phyloP scores from a whole-genome alignment of 1,139 yeast species.

The Diutina pseudorugosa region DNA sequence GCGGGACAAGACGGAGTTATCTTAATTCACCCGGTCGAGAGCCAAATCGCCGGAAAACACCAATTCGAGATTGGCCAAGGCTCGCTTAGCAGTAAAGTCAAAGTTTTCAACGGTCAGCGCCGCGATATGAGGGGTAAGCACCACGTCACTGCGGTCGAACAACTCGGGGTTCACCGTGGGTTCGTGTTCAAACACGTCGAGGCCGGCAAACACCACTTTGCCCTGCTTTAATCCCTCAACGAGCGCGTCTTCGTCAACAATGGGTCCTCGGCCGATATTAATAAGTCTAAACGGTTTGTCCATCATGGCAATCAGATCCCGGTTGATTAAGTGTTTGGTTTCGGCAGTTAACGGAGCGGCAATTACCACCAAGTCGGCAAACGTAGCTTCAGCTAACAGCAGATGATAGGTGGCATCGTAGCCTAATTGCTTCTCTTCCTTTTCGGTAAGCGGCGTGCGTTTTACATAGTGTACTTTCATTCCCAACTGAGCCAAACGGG shows the following conservation, averaged over 20 bases:
- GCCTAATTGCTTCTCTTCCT: constrained; percentile 25
- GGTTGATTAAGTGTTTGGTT: constrained; percentile 46
- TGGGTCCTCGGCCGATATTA: constrained; percentile 67
- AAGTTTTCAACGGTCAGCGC: constrained; percentile 48
- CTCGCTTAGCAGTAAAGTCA: constrained; percentile 31
- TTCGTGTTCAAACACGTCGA: constrained; percentile 71
- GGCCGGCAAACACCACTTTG: constrained; percentile 59
- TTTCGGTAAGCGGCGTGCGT: constrained; percentile 32
- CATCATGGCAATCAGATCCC: constrained; percentile 33
- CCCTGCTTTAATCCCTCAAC: constrained; percentile 58
- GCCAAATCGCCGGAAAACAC: background rate
- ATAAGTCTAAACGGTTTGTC: constrained; percentile 47
- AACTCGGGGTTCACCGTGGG: constrained; percentile 45
- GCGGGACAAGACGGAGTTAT: background rate
- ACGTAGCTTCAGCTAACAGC: constrained; percentile 15
- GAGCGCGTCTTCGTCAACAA: constrained; percentile 63
- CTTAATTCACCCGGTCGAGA: background rate
- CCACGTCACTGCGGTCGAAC: constrained; percentile 51
- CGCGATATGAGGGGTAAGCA: constrained; percentile 68
- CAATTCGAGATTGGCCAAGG: background rate
- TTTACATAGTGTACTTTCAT: constrained; percentile 59
- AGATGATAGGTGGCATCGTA: constrained; percentile 33
- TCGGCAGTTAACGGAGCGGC: constrained; percentile 57
- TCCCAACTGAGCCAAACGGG: constrained; percentile 44
- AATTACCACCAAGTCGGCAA: constrained; percentile 49